Evolutionary conservation across 495 filamentous ascomycete species (phyloP).

Genomic region (Annulohypoxylon nitens): DNA sequence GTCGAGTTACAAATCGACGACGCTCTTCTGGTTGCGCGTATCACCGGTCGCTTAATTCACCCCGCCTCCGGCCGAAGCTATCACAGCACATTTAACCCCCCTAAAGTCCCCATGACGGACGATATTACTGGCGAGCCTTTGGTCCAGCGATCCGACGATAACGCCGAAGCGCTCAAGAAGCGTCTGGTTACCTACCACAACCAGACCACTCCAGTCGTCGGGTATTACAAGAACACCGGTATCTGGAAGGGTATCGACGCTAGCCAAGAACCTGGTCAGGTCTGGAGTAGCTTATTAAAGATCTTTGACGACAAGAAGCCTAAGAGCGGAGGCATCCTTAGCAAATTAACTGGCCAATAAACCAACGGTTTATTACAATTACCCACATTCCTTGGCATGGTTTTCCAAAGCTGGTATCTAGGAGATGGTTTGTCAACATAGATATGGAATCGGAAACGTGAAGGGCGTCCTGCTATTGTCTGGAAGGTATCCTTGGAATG

Average conservation of each 20-base stretch:
- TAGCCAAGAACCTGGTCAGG: slow-evolving; percentile 93
- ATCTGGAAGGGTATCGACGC: slow-evolving; percentile 98
- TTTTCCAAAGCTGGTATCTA: slow-evolving; percentile 14
- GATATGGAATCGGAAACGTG: slow-evolving; percentile 14
- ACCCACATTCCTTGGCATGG: slow-evolving; percentile 12
- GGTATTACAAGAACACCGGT: slow-evolving; percentile 95
- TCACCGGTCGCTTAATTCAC: slow-evolving; percentile 96
- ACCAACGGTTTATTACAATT: slow-evolving; percentile 7
- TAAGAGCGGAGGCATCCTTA: slow-evolving; percentile 60
- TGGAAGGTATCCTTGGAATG: slow-evolving; percentile 28
- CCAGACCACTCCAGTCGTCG: slow-evolving; percentile 91
- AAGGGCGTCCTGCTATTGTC: slow-evolving; percentile 31
- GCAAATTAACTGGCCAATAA: slow-evolving; percentile 60
- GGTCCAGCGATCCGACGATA: slow-evolving; percentile 96
- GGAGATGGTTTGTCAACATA: slow-evolving; percentile 18
- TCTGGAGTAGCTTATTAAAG: slow-evolving; percentile 91
- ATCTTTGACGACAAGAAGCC: slow-evolving; percentile 78
- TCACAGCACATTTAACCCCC: slow-evolving; percentile 99
- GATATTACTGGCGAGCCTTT: slow-evolving; percentile 97
- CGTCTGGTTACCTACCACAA: slow-evolving; percentile 91
- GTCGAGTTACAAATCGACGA: slow-evolving; percentile 98
- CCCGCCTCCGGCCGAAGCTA: slow-evolving; percentile 95
- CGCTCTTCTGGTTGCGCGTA: slow-evolving; percentile 89
- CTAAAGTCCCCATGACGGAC: slow-evolving; percentile 92
- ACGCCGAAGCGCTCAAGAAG: slow-evolving; percentile 97